Conservation (phyloP, 495 filamentous ascomycete genomes). For the Talaromyces wortmannii region DNA sequence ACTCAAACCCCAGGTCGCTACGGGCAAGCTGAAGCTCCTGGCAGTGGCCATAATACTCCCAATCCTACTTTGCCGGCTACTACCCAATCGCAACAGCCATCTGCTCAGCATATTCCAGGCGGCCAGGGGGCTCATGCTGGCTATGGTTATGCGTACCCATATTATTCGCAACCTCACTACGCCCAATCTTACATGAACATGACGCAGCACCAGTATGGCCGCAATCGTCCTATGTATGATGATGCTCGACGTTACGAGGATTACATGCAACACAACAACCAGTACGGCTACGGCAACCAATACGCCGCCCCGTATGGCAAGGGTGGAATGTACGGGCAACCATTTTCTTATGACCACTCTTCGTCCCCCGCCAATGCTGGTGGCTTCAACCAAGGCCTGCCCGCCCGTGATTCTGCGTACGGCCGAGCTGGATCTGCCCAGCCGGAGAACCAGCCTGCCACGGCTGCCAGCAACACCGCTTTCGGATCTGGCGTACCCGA, state of each 20-base stretch:
- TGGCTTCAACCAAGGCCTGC: constrained; percentile 60
- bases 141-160: constrained; percentile 70
- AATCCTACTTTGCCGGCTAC: constrained; percentile 70
- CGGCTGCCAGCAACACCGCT: constrained; percentile 48
- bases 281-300: constrained; percentile 66
- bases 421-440: constrained; percentile 69
- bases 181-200: constrained; percentile 66
- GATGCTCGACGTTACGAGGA: constrained; percentile 49
- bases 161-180: constrained; percentile 76
- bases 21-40: constrained; percentile 66
- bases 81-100: constrained; percentile 49
- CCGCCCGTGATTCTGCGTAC: constrained; percentile 69
- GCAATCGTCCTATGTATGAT: constrained; percentile 49
- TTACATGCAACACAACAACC: constrained; percentile 46
- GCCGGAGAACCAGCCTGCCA: constrained; percentile 55
- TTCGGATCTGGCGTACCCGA: constrained; percentile 70
- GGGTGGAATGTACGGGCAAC: constrained; percentile 73
- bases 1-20: constrained; percentile 62
- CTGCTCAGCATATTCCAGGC: constrained; percentile 56
- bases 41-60: constrained; percentile 82
- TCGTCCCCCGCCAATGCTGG: constrained; percentile 68
- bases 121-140: constrained; percentile 42
- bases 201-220: constrained; percentile 45
- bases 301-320: constrained; percentile 66
- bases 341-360: constrained; percentile 75